Conservation (phyloP, 192 early-diverging fungal species). For the Backusella luteola region DNA sequence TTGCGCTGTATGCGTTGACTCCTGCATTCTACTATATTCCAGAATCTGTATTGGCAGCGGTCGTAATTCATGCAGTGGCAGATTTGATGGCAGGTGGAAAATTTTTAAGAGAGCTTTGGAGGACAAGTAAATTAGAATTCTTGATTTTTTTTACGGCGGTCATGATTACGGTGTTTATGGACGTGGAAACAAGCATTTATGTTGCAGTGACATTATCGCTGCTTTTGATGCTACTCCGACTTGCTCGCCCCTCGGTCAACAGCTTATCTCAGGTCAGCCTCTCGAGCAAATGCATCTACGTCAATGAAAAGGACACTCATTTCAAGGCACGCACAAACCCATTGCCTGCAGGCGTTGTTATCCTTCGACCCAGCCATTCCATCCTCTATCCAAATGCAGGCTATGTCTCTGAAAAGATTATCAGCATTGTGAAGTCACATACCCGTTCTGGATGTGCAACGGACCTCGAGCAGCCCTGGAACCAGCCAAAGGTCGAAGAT, state of each 20-base stretch:
- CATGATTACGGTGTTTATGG: constrained; percentile 59
- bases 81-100: constrained; percentile 65
- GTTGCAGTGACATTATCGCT: constrained; percentile 68
- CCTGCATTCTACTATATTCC: constrained; percentile 83
- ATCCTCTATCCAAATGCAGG: constrained; percentile 71
- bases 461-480: constrained; percentile 15
- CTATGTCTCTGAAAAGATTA: constrained; percentile 56
- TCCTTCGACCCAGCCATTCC: constrained; percentile 66
- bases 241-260: constrained; percentile 67
- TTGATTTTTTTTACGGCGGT: constrained; percentile 47
- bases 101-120: constrained; percentile 59
- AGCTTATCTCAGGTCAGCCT: constrained; percentile 38
- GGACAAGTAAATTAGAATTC: constrained; percentile 46
- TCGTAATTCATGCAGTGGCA: constrained; percentile 72
- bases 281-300: constrained; percentile 18
- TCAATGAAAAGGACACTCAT: constrained; percentile 19
- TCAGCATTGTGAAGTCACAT: constrained; percentile 25
- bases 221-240: constrained; percentile 67
- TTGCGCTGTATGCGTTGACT: constrained; percentile 79
- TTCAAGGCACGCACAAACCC: constrained; percentile 9
- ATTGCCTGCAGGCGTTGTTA: constrained; percentile 61
- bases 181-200: constrained; percentile 70
- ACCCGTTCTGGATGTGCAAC: constrained; percentile 20
- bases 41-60: constrained; percentile 70
- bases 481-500: neutral